Percentiles rank a stretch among this genome's conserved stretches.
These are phyloP conservation scores for Chrysopogon serrulatus DNA, from an alignment of 176 grass and related monocot species.

Conservation along the genomic window DNA sequence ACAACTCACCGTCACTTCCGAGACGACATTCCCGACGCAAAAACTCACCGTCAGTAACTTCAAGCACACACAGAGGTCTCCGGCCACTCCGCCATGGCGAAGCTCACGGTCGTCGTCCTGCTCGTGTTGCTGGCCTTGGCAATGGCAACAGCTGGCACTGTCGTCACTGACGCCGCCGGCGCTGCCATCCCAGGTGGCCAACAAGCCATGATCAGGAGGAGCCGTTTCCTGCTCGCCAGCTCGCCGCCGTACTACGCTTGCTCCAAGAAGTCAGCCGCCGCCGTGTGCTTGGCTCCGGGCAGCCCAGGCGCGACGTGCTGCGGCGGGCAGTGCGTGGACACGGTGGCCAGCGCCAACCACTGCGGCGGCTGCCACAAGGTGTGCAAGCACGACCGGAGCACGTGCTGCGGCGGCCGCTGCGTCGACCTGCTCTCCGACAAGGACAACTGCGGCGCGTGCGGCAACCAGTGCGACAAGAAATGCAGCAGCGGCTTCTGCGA, in stretches of 20 bases:
- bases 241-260: not conserved
- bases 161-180: not conserved
- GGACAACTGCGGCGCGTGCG: constrained; percentile 28
- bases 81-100: not conserved
- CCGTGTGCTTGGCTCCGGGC: constrained; percentile 21
- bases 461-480: constrained; percentile 2
- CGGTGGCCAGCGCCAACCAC: constrained; percentile 10
- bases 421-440: constrained; percentile 11
- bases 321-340: constrained; percentile 31
- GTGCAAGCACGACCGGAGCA: constrained; percentile 11
- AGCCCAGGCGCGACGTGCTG: constrained; percentile 34
- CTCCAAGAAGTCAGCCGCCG: not conserved
- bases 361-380: constrained; percentile 30
- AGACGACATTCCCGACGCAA: not conserved
- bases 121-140: not conserved
- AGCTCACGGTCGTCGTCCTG: not conserved
- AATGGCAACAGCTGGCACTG: not conserved
- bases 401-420: constrained; percentile 36
- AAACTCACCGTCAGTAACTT: not conserved
- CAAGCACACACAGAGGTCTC: not conserved
- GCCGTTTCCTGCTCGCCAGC: not conserved
- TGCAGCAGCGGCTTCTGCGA: constrained; percentile 21
- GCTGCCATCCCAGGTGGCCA: not conserved
- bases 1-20: not conserved
- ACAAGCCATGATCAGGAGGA: not conserved